A percentile compares a stretch with the other conserved stretches of the same genome.
Conservation (phyloP, 768 basidiomycete genomes). For the Arthromyces matolae region DNA sequence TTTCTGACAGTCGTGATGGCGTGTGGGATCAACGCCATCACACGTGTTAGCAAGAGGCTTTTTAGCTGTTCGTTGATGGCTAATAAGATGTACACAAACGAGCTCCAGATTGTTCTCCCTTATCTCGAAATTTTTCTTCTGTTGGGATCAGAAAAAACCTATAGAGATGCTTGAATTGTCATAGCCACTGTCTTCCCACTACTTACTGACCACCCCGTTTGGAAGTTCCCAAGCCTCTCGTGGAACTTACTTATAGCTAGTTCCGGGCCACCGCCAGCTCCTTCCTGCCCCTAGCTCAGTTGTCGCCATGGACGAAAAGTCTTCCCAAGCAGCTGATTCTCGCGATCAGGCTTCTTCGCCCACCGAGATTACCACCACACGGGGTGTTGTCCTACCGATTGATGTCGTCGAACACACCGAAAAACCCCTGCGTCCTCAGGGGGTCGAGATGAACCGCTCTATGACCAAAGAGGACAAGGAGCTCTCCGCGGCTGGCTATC, state of each 20-base stretch:
- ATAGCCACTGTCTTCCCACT: no score
- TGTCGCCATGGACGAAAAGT: conserved; percentile 18
- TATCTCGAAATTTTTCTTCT: conserved; percentile 12
- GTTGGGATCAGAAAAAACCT: no score
- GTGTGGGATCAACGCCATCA: no score
- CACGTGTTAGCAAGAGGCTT: no score
- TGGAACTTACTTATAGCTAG: neutral
- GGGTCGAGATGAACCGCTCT: conserved; percentile 57
- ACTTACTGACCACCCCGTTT: no score
- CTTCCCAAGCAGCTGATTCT: conserved; percentile 13
- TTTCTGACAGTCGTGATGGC: no score
- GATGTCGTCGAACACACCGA: conserved; percentile 36
- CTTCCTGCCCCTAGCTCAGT: neutral
- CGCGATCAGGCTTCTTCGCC: conserved; percentile 11
- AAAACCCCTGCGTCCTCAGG: conserved; percentile 44
- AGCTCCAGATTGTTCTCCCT: conserved; percentile 12
- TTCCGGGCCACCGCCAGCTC: neutral
- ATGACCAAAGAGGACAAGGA: conserved; percentile 66
- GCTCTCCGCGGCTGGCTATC: conserved; percentile 66
- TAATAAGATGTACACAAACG: neutral
- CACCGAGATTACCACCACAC: conserved; percentile 32
- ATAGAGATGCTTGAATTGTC: no score
- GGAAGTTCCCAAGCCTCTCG: no score
- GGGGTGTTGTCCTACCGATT: conserved; percentile 51
- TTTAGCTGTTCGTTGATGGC: conserved; percentile 38